These are phyloP conservation scores for Nakaseomyces sp. DNA, from an alignment of 1,139 yeast species.

Conservation along the genomic window DNA sequence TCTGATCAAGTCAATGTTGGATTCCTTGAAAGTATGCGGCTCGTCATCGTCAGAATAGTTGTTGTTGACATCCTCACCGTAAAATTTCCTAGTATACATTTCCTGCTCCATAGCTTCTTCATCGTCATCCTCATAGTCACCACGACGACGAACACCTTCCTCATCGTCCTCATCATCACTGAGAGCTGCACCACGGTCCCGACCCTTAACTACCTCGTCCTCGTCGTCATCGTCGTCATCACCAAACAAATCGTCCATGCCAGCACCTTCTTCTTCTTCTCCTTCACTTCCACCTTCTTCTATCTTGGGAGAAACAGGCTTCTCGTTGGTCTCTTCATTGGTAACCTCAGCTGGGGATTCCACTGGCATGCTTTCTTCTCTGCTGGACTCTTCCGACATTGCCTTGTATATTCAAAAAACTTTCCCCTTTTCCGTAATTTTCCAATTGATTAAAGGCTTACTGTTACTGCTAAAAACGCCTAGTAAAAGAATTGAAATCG, in stretches of 20 bases:
- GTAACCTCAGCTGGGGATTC: conserved; percentile 3
- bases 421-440: no score
- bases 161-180: conserved; percentile 14
- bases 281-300: neutral
- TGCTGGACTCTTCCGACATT: neutral
- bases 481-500: no score
- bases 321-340: neutral
- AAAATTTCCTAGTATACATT: conserved; percentile 30
- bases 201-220: conserved; percentile 13
- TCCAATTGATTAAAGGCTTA: no score
- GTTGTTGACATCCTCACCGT: conserved; percentile 29
- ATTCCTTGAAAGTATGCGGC: conserved; percentile 38
- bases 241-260: conserved; percentile 40
- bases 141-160: conserved; percentile 18
- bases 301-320: no score
- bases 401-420: no score
- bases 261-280: conserved; percentile 15
- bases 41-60: conserved; percentile 35
- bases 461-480: no score
- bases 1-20: conserved; percentile 62
- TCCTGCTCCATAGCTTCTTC: conserved; percentile 32
- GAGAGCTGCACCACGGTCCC: neutral
- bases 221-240: conserved; percentile 40
- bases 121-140: conserved; percentile 14
- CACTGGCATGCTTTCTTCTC: neutral